Base-by-base conservation (phyloP, 805 yeast genomes). In the Wickerhamiella siamensis region DNA sequence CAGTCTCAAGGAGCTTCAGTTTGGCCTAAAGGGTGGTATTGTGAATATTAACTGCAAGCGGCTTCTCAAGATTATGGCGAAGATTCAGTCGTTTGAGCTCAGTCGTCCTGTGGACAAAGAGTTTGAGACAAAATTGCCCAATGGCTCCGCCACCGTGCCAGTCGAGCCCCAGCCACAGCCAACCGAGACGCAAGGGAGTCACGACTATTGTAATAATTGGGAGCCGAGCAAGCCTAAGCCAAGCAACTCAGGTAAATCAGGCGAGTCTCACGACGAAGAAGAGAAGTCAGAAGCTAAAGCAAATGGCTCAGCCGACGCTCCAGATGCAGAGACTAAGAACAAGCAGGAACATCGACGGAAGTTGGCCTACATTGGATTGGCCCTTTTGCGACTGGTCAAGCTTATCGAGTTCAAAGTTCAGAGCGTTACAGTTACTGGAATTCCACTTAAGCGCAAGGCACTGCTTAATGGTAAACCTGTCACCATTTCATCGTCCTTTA, bases 331-430 rank as follows among this genome's bases (percentile, higher is more conserved):
- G 27, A 18, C 29, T 2, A 37, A 26, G 4, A 10, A 10, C 22
- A 26, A 38, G 26, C 31, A 33, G 6, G 21, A 40, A 3, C 54
- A 54, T 33, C 35, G 44, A 9, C 31, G 40, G n/a, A 49, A 43
- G 19, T 38, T 54, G 40, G 43, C 60, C 9, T 45, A 45, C 32
- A 37, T 51, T 10, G 59, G 60, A 14, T 50, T 58, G 5, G 38
- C 46, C 18, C 36, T 60, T 9, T 47, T 63, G 5, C 51, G 59
- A 19, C 55, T 63, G 2, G 57, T 63, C 21, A 56, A 59, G 24
- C 63, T 61, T 24, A 47, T 61, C 18, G 64, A 62, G 36, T 36
- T 64, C 44, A 61, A 61, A 33, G 44, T 56, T 21, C 53, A 55
- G 12, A 50, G 50, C n/a, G 32, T 61, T 19, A 62, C 57, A 10